These are phyloP conservation scores for Athelia sp. DNA, from an alignment of 1,284 basidiomycete species.

Conservation along the genomic window DNA sequence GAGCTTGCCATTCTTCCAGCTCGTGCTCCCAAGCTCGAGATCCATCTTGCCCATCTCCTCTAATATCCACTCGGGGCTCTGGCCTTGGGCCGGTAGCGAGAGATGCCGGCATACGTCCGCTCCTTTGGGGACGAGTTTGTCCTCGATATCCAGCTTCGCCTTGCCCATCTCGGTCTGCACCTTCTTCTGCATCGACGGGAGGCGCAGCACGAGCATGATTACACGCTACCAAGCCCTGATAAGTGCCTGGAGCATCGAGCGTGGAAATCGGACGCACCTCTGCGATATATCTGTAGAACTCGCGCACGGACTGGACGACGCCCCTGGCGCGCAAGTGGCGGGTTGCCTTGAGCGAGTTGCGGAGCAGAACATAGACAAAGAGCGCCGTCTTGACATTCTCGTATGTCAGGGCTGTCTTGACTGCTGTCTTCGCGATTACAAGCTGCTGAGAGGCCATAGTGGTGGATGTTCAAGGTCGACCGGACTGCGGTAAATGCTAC, in stretches of 20 bases:
- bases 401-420: constrained; percentile 18
- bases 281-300: constrained; percentile 53
- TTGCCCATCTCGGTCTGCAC: constrained; percentile 69
- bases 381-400: constrained; percentile 57
- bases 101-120: constrained; percentile 59
- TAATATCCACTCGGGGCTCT: constrained; percentile 72
- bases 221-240: constrained; percentile 38
- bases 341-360: constrained; percentile 44
- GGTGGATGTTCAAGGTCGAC: too few species aligned
- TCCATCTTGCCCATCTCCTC: constrained; percentile 81
- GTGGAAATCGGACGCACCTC: constrained; percentile 38
- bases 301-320: constrained; percentile 40
- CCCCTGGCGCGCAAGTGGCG: constrained; percentile 79
- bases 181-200: constrained; percentile 66
- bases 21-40: constrained; percentile 39
- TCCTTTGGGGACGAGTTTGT: constrained; percentile 63
- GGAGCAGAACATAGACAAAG: constrained; percentile 58
- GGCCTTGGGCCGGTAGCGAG: constrained; percentile 63
- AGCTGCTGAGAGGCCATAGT: too few species aligned
- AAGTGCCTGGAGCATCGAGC: neutral
- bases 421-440: neutral
- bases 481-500: too few species aligned
- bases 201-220: constrained; percentile 56
- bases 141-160: constrained; percentile 61
- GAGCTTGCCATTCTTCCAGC: constrained; percentile 76